Evolutionary conservation across 2,329 filamentous ascomycete species (phyloP).

Genomic region (Zalaria obscura): DNA sequence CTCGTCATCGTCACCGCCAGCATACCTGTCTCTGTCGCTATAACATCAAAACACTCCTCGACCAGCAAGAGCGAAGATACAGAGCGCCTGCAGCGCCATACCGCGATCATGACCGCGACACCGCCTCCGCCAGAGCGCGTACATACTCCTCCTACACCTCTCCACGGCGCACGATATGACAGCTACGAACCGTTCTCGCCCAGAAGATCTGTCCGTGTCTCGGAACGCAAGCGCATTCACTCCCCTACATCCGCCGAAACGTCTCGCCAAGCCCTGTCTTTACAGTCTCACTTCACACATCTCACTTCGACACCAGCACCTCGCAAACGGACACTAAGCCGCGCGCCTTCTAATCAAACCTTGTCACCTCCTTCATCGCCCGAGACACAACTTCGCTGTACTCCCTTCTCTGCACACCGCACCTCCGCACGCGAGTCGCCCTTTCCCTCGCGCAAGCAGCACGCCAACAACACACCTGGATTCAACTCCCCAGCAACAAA

Average conservation of each 20-base stretch:
- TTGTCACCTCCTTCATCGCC: conserved; percentile 27
- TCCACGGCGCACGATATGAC: conserved; percentile 49
- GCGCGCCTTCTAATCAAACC: conserved; percentile 30
- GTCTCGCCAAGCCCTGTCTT: background rate
- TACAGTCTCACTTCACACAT: background rate
- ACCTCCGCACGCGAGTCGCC: conserved; percentile 3
- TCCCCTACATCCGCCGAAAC: background rate
- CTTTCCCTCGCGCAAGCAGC: conserved; percentile 1
- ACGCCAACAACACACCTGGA: background rate
- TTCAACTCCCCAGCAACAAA: background rate
- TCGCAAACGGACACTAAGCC: conserved; percentile 16
- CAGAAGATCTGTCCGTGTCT: conserved; percentile 51
- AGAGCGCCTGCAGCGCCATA: background rate
- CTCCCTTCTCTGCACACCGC: background rate
- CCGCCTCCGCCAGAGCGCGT: conserved; percentile 48
- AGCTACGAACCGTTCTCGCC: conserved; percentile 60
- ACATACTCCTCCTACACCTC: conserved; percentile 55
- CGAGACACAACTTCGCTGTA: background rate
- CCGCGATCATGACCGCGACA: conserved; percentile 14
- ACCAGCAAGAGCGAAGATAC: no score
- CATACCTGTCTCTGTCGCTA: no score
- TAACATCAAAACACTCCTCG: no score
- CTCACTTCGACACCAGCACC: background rate
- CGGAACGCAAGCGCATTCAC: conserved; percentile 1
- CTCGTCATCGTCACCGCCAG: no score